phyloP scores from a whole-genome alignment of 768 basidiomycete genomes.

The Leccinum longicurvipes region DNA sequence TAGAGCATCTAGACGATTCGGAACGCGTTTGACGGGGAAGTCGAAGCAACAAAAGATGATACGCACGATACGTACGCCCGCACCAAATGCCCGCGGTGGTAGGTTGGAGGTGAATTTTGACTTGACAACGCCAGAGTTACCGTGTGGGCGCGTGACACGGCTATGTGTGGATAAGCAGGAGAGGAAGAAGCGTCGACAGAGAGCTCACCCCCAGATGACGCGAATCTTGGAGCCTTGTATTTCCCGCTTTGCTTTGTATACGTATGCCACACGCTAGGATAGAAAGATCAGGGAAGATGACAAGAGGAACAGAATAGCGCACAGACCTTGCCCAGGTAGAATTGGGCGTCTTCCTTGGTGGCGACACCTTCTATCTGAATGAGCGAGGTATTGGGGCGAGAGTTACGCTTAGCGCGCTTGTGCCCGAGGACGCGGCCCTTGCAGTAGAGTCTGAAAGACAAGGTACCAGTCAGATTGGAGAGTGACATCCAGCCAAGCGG shows the following conservation, averaged over 20 bases:
- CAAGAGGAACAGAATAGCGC: not conserved
- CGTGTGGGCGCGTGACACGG: constrained; percentile 91
- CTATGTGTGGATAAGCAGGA: constrained; percentile 34
- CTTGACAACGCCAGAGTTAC: constrained; percentile 93
- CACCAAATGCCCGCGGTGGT: constrained; percentile 92
- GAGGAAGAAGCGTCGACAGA: not conserved
- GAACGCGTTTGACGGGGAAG: not conserved
- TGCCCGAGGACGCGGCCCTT: constrained; percentile 97
- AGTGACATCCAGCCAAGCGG: constrained; percentile 11
- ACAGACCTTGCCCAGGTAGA: constrained; percentile 97
- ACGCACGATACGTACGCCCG: constrained; percentile 83
- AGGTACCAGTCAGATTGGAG: not conserved
- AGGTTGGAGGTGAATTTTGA: constrained; percentile 96
- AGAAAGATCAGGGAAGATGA: not conserved
- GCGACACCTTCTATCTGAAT: constrained; percentile 97
- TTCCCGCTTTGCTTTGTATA: constrained; percentile 96
- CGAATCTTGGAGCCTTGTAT: constrained; percentile 93
- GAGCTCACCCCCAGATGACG: constrained; percentile 93
- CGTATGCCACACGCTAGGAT: constrained; percentile 87
- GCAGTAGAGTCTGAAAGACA: constrained; percentile 71
- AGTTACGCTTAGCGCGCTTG: constrained; percentile 98
- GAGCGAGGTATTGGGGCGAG: constrained; percentile 92
- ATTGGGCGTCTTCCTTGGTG: constrained; percentile 90
- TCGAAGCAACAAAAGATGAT: not conserved
- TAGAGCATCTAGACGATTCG: constrained; percentile 72